Evolutionary conservation across 139 green algal genomes (phyloP).

Genomic region (Tetraselmis striata): DNA sequence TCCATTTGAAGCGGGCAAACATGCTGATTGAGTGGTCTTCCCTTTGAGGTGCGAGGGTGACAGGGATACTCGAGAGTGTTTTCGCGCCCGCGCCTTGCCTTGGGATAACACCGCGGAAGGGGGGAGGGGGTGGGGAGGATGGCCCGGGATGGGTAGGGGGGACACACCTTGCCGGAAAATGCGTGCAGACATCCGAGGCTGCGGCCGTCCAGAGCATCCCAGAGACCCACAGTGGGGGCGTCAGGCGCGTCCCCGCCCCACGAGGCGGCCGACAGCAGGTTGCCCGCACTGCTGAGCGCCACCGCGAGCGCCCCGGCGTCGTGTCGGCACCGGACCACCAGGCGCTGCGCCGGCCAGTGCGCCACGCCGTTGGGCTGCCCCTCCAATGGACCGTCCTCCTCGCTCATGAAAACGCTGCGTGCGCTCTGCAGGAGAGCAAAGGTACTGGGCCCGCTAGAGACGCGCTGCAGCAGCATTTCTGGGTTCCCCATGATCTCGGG

Average conservation of each 20-base stretch:
- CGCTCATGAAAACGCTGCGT: not conserved
- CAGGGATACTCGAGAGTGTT: too few relatives aligned
- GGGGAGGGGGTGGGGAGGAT: too few relatives aligned
- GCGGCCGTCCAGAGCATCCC: not conserved
- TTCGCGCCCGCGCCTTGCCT: too few relatives aligned
- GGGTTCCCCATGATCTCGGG: not conserved
- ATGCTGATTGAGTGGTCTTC: too few relatives aligned
- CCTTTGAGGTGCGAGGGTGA: too few relatives aligned
- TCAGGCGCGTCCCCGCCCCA: not conserved
- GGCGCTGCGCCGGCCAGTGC: not conserved
- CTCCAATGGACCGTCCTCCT: too few relatives aligned
- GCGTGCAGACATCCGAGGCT: too few relatives aligned
- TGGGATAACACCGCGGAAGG: too few relatives aligned
- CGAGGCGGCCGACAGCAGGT: not conserved
- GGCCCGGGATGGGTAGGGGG: too few relatives aligned
- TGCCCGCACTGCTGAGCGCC: not conserved
- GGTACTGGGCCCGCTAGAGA: not conserved
- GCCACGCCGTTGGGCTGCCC: not conserved
- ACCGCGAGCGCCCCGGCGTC: not conserved
- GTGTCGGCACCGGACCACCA: not conserved
- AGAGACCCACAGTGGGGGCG: not conserved
- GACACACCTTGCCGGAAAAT: too few relatives aligned
- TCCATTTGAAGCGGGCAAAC: too few relatives aligned
- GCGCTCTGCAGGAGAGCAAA: not conserved
- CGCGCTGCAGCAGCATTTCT: not conserved